Evolutionary conservation across 2,329 filamentous ascomycete genomes (phyloP), one percentile per base, ranked within the genome.

Genomic region (Coniosporium tulheliwenetii): DNA sequence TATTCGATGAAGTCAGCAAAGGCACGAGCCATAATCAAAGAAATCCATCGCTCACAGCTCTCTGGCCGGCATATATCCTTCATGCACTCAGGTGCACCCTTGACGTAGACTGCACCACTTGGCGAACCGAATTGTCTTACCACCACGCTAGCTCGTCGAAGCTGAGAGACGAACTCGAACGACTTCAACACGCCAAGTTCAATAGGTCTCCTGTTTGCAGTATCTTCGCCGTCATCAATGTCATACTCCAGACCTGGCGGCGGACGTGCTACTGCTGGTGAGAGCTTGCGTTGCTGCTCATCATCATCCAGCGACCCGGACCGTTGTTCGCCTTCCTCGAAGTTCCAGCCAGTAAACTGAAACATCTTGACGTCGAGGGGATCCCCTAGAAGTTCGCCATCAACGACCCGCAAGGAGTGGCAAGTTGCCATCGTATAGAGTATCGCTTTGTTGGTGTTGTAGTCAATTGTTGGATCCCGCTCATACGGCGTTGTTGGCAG

Each of bases 341-440:
- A 98, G 3, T 76, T 74, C 91, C 91, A 98, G 5, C 75, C 73
- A 0, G 91, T 96, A 50, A 94, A 98, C 48, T 94, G 81, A 56
- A 98, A 98, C 91, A 98, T 98, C 57, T 96, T 96, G 43, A 95
- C 70, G 57, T 98, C 91, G 1, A 98, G 68, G 4, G 93, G 91
- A 53, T 98, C 91, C 1, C 91, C 91, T 30, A 98, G 72, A 34
- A 96, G 73, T 55, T 95, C 86, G 38, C 76, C 81, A 45, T 96
- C 87, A 12, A 98, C 80, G 9, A 81, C 75, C 37, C 87, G 77
- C 8, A 98, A 69, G 0, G 89, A 93, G 58, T 98, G 91, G 43
- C 91, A 98, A 1, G 91, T 98, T 8, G 91, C 86, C 91, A 98
- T 98, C 0, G 86, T 87, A 55, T 91, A 87, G 2, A 96, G 66